These are phyloP conservation scores for Amanita exitialis DNA, from an alignment of 768 basidiomycete species.

Conservation along the genomic window DNA sequence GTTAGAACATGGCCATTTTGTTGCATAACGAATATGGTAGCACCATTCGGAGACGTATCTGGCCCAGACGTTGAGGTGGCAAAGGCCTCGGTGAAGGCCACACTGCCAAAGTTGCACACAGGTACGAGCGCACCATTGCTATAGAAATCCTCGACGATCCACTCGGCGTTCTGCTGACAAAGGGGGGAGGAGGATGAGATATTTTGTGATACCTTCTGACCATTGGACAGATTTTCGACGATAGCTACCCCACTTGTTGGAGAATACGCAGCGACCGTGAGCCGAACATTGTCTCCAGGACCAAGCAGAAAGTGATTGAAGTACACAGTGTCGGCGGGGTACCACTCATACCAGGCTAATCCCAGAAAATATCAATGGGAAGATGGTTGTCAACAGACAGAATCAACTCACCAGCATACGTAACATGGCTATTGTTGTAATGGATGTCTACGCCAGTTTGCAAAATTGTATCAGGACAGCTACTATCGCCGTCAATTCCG, in stretches of 20 bases:
- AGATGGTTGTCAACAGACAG: background rate
- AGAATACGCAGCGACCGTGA: background rate
- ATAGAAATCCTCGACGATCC: background rate
- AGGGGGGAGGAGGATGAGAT: background rate
- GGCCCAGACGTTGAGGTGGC: background rate
- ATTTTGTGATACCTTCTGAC: background rate
- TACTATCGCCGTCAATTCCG: background rate
- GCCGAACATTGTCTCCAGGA: background rate
- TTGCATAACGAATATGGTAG: background rate
- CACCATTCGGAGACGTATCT: background rate
- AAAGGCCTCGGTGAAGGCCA: background rate
- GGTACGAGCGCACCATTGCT: background rate
- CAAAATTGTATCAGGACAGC: background rate
- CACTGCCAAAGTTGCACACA: background rate
- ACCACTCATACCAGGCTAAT: slow-evolving; percentile 3
- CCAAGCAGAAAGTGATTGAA: background rate
- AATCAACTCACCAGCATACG: background rate
- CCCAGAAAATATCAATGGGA: background rate
- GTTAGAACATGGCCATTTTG: background rate
- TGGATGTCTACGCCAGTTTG: background rate
- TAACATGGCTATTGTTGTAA: no score
- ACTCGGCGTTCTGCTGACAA: background rate
- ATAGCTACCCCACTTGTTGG: background rate
- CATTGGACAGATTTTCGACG: background rate
- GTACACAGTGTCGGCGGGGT: background rate